Evolutionary conservation across 495 filamentous ascomycete species (phyloP).

Genomic region (Tuber melanosporum): DNA sequence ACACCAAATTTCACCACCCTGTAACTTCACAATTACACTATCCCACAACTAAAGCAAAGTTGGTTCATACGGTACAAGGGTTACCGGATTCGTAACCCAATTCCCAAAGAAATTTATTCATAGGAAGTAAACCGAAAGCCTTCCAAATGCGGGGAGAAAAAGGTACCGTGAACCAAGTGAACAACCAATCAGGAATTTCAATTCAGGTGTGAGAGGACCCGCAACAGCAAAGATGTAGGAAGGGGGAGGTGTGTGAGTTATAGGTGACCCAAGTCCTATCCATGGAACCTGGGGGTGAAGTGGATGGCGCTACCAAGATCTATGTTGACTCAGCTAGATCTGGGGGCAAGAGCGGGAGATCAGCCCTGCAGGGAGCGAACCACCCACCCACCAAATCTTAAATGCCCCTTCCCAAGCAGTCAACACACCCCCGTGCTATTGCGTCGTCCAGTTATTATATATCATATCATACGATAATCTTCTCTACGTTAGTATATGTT

Average conservation of each 20-base stretch:
- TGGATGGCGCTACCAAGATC: background rate
- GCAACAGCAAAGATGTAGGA: background rate
- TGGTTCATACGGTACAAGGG: background rate
- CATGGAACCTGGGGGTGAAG: background rate
- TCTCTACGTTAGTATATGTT: background rate
- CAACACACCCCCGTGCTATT: background rate
- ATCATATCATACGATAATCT: background rate
- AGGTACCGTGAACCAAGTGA: background rate
- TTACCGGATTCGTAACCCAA: background rate
- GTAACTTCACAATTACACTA: background rate
- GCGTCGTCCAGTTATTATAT: background rate
- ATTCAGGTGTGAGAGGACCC: background rate
- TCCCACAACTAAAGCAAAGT: background rate
- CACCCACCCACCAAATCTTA: background rate
- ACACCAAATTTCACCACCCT: background rate
- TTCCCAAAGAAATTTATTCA: background rate
- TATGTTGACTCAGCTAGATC: slow-evolving; percentile 5
- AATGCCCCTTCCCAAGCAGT: background rate
- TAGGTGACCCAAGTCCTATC: background rate
- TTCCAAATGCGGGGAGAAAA: background rate
- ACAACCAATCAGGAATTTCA: background rate
- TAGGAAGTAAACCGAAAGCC: background rate
- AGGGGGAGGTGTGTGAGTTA: background rate
- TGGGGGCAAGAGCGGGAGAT: background rate
- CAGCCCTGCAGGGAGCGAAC: background rate